phyloP scores from a whole-genome alignment of 129 eudicot species.

The Kitagawia praeruptora region DNA sequence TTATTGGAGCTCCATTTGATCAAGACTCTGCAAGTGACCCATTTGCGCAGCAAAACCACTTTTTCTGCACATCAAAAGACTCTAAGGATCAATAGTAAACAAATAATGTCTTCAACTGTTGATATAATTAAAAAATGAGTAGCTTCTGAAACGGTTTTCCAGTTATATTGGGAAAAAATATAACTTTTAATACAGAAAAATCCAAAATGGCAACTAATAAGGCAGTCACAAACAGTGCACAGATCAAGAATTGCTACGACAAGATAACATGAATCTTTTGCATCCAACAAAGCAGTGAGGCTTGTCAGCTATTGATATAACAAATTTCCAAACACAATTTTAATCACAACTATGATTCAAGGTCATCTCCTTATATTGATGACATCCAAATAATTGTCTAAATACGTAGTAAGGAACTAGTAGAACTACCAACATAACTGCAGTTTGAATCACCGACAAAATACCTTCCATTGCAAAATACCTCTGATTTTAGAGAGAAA shows the following conservation, averaged over 20 bases:
- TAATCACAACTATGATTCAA: not conserved
- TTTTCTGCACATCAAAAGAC: conserved; percentile 45
- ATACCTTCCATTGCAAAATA: not conserved
- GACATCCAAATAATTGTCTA: not conserved
- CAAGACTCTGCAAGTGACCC: conserved; percentile 47
- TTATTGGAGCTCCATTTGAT: conserved; percentile 15
- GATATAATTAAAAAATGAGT: not conserved
- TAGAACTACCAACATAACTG: not conserved
- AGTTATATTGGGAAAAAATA: not conserved
- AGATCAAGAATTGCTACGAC: not conserved
- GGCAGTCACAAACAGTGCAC: not conserved
- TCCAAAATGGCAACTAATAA: not conserved
- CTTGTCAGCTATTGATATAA: no score
- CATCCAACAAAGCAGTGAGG: no score
- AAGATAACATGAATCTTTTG: no score
- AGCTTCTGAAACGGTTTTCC: not conserved
- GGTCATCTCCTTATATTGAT: not conserved
- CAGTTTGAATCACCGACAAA: not conserved
- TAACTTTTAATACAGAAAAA: not conserved
- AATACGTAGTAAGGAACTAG: not conserved
- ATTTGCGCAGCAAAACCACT: conserved; percentile 66
- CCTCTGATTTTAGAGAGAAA: not conserved
- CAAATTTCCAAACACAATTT: no score
- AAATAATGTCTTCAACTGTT: not conserved
- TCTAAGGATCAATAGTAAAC: not conserved